Conservation (phyloP, 306 rosid species). For the Hippophae gyantsensis region DNA sequence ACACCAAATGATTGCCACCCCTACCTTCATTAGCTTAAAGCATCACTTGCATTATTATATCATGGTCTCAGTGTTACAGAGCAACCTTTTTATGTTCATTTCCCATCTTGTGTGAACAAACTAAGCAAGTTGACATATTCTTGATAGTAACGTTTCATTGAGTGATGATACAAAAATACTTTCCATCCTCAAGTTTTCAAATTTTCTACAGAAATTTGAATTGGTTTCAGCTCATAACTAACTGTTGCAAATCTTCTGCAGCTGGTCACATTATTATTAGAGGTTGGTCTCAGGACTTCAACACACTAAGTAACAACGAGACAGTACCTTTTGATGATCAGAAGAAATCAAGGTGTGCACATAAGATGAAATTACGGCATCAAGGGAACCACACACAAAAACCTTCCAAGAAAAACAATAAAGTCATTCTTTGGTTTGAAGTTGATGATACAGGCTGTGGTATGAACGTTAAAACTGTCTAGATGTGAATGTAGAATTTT, state of each 20-base stretch:
- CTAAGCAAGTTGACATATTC: no score
- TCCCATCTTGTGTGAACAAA: no score
- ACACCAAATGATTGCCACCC: no score
- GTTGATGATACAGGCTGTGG: slow-evolving; percentile 96
- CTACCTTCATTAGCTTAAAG: no score
- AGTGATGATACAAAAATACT: no score
- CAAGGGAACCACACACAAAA: slow-evolving; percentile 46
- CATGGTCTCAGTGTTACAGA: no score
- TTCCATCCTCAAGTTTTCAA: no score
- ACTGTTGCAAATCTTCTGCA: slow-evolving; percentile 31
- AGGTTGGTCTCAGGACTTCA: slow-evolving; percentile 72
- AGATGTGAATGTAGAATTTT: slow-evolving; percentile 1
- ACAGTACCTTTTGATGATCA: slow-evolving; percentile 44
- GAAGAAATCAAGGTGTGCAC: slow-evolving; percentile 43
- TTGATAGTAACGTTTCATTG: no score
- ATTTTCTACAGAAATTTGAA: neutral
- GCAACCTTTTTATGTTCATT: no score
- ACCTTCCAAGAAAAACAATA: slow-evolving; percentile 47
- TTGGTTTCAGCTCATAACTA: neutral
- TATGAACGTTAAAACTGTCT: slow-evolving; percentile 32
- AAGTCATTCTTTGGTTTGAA: slow-evolving; percentile 84
- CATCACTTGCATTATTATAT: no score
- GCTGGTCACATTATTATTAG: slow-evolving; percentile 94
- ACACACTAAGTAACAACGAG: slow-evolving; percentile 24
- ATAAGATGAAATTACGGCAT: slow-evolving; percentile 54